A percentile compares a stretch with the other conserved stretches of the same genome.
phyloP scores from a whole-genome alignment of 2,329 filamentous ascomycete genomes.

The Sporothrix globosa region DNA sequence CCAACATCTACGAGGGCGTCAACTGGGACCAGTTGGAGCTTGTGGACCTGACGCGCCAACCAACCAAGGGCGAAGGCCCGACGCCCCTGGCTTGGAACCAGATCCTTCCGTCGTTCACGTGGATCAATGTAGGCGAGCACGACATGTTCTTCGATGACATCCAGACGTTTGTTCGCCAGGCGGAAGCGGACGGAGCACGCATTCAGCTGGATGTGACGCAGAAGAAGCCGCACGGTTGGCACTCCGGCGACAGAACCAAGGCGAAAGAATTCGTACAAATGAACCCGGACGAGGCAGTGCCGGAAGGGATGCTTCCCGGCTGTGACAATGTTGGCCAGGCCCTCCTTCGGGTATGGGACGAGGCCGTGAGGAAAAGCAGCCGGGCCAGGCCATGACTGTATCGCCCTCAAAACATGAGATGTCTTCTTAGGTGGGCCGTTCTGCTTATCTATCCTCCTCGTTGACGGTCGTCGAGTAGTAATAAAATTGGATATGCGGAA shows the following conservation, averaged over 20 bases:
- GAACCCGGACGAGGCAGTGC: not conserved
- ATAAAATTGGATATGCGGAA: not conserved
- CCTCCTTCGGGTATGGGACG: not conserved
- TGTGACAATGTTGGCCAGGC: constrained; percentile 9
- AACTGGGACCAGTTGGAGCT: constrained; percentile 22
- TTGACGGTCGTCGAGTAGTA: not conserved
- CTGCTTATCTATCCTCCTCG: not conserved
- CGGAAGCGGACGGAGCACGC: not conserved
- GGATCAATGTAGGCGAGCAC: constrained; percentile 20
- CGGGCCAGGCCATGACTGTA: not conserved
- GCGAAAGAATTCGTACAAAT: not conserved
- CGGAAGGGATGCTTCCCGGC: not conserved
- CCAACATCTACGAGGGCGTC: not conserved
- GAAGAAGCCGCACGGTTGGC: constrained; percentile 14
- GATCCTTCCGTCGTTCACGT: not conserved
- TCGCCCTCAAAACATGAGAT: constrained; percentile 11
- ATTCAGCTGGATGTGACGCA: not conserved
- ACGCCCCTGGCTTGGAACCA: not conserved
- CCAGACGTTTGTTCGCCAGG: not conserved
- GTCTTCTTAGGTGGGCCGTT: not conserved
- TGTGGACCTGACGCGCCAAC: constrained; percentile 13
- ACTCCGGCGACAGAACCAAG: constrained; percentile 8
- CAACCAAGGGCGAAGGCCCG: not conserved
- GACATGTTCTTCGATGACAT: constrained; percentile 7
- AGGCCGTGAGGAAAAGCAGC: constrained; percentile 6